Percentiles rank a stretch among this genome's conserved stretches.
Conservation (phyloP, 371 early-diverging fungal species). For the Rhizomucor pusillus region DNA sequence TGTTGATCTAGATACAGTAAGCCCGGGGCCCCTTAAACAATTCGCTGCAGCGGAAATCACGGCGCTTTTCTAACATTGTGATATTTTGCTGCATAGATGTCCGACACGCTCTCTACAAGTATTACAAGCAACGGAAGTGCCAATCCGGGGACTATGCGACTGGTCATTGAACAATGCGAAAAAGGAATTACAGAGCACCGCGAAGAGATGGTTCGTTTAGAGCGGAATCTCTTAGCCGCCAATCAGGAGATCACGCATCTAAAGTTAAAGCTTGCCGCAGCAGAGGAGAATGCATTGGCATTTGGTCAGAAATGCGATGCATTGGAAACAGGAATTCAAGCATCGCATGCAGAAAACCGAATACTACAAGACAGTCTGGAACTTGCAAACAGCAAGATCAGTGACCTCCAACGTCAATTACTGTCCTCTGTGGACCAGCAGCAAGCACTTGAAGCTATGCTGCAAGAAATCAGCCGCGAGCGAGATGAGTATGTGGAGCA, state of each 20-base stretch:
- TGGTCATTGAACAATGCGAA: slow-evolving; percentile 37
- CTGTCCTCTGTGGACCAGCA: neutral
- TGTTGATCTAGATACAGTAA: neutral
- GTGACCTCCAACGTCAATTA: too few species aligned
- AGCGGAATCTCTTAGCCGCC: neutral
- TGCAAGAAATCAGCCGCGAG: neutral
- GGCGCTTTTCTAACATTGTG: neutral
- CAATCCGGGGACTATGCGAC: slow-evolving; percentile 19
- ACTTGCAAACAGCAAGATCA: neutral
- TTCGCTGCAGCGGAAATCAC: neutral
- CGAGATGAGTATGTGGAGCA: slow-evolving; percentile 5
- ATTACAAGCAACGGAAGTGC: neutral
- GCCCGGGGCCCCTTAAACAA: neutral
- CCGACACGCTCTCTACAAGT: neutral
- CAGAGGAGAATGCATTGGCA: neutral
- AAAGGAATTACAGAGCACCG: slow-evolving; percentile 23
- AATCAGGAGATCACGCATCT: neutral
- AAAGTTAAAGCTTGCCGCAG: neutral
- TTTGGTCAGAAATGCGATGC: neutral
- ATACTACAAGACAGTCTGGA: neutral
- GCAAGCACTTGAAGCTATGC: neutral
- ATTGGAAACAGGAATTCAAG: neutral
- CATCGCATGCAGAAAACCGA: too few species aligned
- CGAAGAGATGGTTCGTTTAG: slow-evolving; percentile 3
- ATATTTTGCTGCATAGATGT: slow-evolving; percentile 1